These are phyloP conservation scores for Limtongia smithiae DNA, from an alignment of 805 yeast species.

Conservation along the genomic window DNA sequence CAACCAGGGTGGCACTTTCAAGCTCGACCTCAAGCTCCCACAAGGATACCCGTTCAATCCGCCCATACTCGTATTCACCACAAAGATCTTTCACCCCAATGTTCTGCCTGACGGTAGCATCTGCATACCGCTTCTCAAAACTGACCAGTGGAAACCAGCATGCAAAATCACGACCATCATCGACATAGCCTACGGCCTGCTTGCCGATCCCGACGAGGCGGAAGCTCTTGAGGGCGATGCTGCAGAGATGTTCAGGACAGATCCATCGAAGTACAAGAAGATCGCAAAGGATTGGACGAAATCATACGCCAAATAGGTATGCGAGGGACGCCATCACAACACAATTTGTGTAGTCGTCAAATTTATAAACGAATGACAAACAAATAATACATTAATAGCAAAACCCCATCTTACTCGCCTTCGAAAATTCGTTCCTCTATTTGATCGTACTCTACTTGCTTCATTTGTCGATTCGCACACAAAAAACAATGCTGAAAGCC, in stretches of 20 bases:
- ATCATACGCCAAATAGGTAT: constrained; percentile 14
- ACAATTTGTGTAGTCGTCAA: too few relatives aligned
- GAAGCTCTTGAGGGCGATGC: constrained; percentile 90
- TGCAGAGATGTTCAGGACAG: constrained; percentile 81
- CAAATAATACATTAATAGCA: too few relatives aligned
- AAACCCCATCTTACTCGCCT: too few relatives aligned
- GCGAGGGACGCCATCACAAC: neutral
- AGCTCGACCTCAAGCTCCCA: constrained; percentile 82
- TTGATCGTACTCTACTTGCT: too few relatives aligned
- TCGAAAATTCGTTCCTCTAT: too few relatives aligned
- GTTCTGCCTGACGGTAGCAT: constrained; percentile 81
- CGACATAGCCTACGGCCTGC: constrained; percentile 73
- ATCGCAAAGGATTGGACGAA: constrained; percentile 88
- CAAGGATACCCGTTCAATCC: constrained; percentile 90
- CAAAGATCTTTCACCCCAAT: constrained; percentile 85
- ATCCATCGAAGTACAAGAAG: constrained; percentile 76
- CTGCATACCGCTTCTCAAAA: constrained; percentile 77
- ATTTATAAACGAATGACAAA: too few relatives aligned
- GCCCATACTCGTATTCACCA: constrained; percentile 72
- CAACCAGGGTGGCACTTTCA: constrained; percentile 74
- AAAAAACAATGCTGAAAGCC: too few relatives aligned
- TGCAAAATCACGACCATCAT: constrained; percentile 78
- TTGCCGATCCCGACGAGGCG: constrained; percentile 86
- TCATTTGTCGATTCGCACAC: too few relatives aligned
- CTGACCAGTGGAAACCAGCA: constrained; percentile 89